Evolutionary conservation across 768 basidiomycete genomes (phyloP).

Genomic region (Crepidotus variabilis): DNA sequence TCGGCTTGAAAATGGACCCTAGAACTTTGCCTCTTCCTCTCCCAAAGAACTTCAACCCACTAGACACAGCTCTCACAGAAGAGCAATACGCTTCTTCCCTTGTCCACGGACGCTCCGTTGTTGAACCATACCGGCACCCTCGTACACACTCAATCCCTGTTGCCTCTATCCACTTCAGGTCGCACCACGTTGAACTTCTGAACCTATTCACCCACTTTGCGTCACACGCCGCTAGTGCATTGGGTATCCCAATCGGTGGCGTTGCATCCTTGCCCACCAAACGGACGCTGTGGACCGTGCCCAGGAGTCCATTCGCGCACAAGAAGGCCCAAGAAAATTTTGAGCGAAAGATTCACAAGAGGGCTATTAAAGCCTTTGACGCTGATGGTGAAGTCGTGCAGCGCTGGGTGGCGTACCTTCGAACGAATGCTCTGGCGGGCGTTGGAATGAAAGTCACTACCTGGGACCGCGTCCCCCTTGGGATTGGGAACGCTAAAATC

Average conservation of each 20-base stretch:
- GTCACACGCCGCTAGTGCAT: conserved; percentile 76
- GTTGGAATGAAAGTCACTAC: conserved; percentile 82
- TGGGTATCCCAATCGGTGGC: conserved; percentile 75
- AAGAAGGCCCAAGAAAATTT: conserved; percentile 98
- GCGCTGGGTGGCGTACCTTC: conserved; percentile 76
- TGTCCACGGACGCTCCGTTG: conserved; percentile 58
- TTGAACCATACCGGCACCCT: conserved; percentile 52
- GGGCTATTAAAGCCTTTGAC: conserved; percentile 90
- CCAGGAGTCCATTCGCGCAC: conserved; percentile 81
- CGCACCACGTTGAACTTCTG: conserved; percentile 64
- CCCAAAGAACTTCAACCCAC: conserved; percentile 12
- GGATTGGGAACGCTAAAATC: conserved; percentile 29
- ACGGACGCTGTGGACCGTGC: conserved; percentile 82
- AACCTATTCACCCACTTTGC: conserved; percentile 84
- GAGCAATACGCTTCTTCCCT: conserved; percentile 50
- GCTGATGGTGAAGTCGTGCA: conserved; percentile 75
- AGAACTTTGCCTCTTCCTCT: conserved; percentile 15
- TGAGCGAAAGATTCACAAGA: conserved; percentile 76
- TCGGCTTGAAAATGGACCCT: conserved; percentile 20
- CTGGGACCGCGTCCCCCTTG: conserved; percentile 68
- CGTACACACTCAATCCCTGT: conserved; percentile 70
- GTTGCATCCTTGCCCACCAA: conserved; percentile 66
- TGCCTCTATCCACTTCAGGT: conserved; percentile 79
- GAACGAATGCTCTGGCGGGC: conserved; percentile 72
- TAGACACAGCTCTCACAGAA: conserved; percentile 27